Evolutionary conservation across 129 eudicot species (phyloP).

Genomic region (Ambrosia trifida): DNA sequence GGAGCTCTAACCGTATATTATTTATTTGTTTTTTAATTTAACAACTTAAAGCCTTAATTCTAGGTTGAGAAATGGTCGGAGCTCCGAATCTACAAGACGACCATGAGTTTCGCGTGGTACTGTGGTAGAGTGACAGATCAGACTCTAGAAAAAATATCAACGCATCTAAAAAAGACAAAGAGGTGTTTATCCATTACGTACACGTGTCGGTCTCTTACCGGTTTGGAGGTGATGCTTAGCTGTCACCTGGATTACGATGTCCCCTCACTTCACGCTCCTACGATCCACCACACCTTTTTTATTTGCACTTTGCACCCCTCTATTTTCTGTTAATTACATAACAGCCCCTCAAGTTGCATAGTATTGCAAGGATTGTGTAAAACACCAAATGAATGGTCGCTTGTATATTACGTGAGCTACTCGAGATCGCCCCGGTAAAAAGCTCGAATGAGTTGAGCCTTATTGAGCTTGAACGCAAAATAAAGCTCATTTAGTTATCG

Average conservation of each 20-base stretch:
- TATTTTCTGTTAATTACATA: not conserved
- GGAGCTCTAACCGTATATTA: no score
- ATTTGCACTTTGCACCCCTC: not conserved
- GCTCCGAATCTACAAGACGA: constrained; percentile 1
- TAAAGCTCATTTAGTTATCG: no score
- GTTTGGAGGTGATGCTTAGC: constrained; percentile 37
- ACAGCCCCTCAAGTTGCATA: constrained; percentile 4
- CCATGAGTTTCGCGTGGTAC: constrained; percentile 19
- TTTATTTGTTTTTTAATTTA: no score
- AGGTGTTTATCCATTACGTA: constrained; percentile 30
- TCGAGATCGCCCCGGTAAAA: no score
- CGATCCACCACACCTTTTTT: constrained; percentile 27
- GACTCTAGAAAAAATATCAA: constrained; percentile 15
- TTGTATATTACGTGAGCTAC: no score
- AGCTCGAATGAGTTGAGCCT: no score
- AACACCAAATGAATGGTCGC: no score
- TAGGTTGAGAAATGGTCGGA: not conserved
- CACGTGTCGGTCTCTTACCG: constrained; percentile 37
- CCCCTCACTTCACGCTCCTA: constrained; percentile 5
- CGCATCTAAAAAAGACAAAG: constrained; percentile 24
- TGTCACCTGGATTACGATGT: constrained; percentile 30
- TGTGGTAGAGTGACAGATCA: constrained; percentile 19
- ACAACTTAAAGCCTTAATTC: no score
- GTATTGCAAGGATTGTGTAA: not conserved
- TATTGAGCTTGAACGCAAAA: no score